Conservation (phyloP, 495 filamentous ascomycete species). For the Xylaria cubensis region DNA sequence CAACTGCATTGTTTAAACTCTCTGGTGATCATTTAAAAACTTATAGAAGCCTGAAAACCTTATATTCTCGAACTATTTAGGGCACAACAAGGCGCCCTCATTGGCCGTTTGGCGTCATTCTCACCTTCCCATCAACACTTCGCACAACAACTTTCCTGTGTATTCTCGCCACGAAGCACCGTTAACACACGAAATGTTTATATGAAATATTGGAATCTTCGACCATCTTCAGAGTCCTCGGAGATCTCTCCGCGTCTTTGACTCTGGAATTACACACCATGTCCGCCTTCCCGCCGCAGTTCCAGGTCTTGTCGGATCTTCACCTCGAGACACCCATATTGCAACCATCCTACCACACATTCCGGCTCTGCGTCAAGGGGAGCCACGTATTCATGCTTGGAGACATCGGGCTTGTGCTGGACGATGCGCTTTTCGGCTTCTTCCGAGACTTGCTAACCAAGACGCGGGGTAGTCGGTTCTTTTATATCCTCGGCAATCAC, state of each 20-base stretch:
- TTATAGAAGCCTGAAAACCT: neutral
- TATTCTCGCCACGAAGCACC: slow-evolving; percentile 5
- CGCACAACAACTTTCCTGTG: slow-evolving; percentile 5
- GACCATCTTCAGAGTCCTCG: neutral
- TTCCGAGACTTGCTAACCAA: neutral
- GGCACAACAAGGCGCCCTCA: slow-evolving; percentile 3
- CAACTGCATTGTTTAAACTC: slow-evolving; percentile 4
- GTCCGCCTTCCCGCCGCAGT: slow-evolving; percentile 11
- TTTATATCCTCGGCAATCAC: slow-evolving; percentile 16
- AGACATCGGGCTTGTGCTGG: neutral
- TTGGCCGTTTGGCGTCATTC: slow-evolving; percentile 1
- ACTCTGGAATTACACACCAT: slow-evolving; percentile 9
- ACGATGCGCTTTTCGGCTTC: slow-evolving; percentile 8
- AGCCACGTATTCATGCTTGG: slow-evolving; percentile 6
- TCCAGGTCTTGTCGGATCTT: slow-evolving; percentile 18
- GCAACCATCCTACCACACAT: neutral
- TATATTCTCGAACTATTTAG: no score
- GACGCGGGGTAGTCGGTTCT: neutral
- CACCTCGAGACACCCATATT: slow-evolving; percentile 16
- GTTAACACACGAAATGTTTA: neutral
- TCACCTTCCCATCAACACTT: slow-evolving; percentile 4
- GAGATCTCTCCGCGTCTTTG: slow-evolving; percentile 8
- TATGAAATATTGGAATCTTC: neutral
- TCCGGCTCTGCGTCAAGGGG: neutral
- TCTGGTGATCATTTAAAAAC: neutral